A percentile compares a stretch with the other conserved stretches of the same genome.
phyloP scores from a whole-genome alignment of 2,329 filamentous ascomycete genomes.

The Botrytis byssoidea region DNA sequence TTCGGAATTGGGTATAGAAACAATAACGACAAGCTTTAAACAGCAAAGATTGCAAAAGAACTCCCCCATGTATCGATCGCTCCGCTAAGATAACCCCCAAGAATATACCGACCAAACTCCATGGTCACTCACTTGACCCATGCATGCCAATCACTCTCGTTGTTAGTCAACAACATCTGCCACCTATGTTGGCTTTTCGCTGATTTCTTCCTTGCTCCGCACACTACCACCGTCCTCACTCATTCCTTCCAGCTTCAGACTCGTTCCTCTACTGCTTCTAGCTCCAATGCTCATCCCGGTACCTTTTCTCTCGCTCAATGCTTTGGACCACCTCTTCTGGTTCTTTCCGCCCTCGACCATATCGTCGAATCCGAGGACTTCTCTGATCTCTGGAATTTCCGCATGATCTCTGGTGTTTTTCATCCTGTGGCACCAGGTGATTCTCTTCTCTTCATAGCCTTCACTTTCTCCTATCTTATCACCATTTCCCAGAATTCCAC shows the following conservation, averaged over 20 bases:
- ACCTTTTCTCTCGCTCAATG: slow-evolving; percentile 51
- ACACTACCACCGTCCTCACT: slow-evolving; percentile 19
- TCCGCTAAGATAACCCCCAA: background rate
- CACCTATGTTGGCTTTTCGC: background rate
- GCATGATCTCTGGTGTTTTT: slow-evolving; percentile 73
- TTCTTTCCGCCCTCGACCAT: slow-evolving; percentile 42
- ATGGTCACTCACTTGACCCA: background rate
- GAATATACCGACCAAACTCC: slow-evolving; percentile 15
- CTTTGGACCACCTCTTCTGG: slow-evolving; percentile 48
- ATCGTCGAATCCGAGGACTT: slow-evolving; percentile 57
- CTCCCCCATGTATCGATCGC: slow-evolving; percentile 7
- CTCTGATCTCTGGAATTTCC: slow-evolving; percentile 65
- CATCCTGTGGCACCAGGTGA: slow-evolving; percentile 84
- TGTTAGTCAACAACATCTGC: background rate
- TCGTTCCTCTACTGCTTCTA: slow-evolving; percentile 10
- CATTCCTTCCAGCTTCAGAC: slow-evolving; percentile 14
- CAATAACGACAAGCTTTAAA: background rate
- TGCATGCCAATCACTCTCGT: too few species aligned
- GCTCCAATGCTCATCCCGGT: slow-evolving; percentile 45
- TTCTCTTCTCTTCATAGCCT: slow-evolving; percentile 52
- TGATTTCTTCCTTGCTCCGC: background rate
- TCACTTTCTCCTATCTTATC: slow-evolving; percentile 20
- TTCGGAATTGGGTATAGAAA: slow-evolving; percentile 16
- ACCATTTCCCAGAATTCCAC: slow-evolving; percentile 22
- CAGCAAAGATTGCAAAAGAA: slow-evolving; percentile 1